Conservation (phyloP, 1,284 basidiomycete species). For the Omphalotus olearius region DNA sequence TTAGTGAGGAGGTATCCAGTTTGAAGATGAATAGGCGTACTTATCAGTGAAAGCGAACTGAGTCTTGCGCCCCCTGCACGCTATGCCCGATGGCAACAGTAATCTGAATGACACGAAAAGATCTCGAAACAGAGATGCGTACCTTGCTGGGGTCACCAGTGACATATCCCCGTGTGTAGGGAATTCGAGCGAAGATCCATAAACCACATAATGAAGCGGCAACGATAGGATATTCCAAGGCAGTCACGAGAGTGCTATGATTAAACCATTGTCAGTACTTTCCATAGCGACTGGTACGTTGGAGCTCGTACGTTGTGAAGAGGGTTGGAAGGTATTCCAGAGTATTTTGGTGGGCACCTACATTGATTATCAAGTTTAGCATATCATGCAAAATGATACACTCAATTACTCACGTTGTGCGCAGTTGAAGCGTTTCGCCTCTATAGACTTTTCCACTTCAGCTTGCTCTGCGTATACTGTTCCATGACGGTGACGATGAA, state of each 20-base stretch:
- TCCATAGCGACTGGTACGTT: too few relatives aligned
- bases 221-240: constrained; percentile 28
- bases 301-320: constrained; percentile 17
- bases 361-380: not conserved
- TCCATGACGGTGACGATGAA: constrained; percentile 13
- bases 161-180: constrained; percentile 39
- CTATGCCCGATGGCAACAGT: not conserved
- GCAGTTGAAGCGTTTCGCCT: constrained; percentile 37
- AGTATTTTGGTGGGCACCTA: constrained; percentile 43
- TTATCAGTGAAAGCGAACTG: not conserved
- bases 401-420: constrained; percentile 26
- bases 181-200: constrained; percentile 34
- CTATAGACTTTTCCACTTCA: constrained; percentile 29
- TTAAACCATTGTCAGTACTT: too few relatives aligned
- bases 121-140: not conserved
- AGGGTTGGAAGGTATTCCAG: constrained; percentile 37
- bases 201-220: constrained; percentile 33
- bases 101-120: not conserved
- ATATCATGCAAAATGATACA: not conserved
- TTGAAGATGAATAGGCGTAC: not conserved
- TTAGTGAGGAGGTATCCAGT: not conserved
- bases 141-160: constrained; percentile 33
- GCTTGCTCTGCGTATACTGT: constrained; percentile 41
- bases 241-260: too few relatives aligned
- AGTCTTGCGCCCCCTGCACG: not conserved